These are phyloP conservation scores for Fusarium sp. DNA, from an alignment of 2,329 filamentous ascomycete species.

Conservation along the genomic window DNA sequence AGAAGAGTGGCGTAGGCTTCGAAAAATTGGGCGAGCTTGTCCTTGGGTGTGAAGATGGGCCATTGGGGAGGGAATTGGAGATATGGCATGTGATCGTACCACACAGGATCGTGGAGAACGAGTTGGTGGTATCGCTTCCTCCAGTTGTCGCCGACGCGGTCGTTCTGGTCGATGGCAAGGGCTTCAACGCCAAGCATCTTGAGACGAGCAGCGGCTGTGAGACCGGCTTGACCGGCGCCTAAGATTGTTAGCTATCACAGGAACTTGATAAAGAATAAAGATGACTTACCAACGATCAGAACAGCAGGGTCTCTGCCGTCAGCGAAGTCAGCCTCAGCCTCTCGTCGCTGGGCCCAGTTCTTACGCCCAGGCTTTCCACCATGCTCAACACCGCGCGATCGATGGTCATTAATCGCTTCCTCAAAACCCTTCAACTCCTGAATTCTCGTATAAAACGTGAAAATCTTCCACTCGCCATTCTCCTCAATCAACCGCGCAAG, in stretches of 20 bases:
- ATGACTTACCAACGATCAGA: constrained; percentile 65
- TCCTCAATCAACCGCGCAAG: constrained; percentile 61
- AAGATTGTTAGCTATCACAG: not conserved
- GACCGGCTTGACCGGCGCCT: constrained; percentile 69
- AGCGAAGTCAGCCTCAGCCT: constrained; percentile 56
- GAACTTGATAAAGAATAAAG: accelerated
- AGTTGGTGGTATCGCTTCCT: constrained; percentile 70
- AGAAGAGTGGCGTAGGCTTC: constrained; percentile 70
- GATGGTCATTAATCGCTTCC: constrained; percentile 56
- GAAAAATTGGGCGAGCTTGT: constrained; percentile 75
- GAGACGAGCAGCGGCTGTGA: constrained; percentile 66
- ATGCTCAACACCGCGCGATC: constrained; percentile 66
- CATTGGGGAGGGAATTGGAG: constrained; percentile 70
- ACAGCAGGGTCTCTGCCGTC: constrained; percentile 63
- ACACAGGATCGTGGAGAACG: constrained; percentile 74
- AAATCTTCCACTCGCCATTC: constrained; percentile 66
- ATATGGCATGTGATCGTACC: constrained; percentile 70
- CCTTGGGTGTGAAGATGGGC: constrained; percentile 77
- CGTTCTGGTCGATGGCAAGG: constrained; percentile 67
- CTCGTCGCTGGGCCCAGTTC: constrained; percentile 69
- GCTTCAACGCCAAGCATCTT: constrained; percentile 66
- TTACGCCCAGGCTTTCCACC: constrained; percentile 60
- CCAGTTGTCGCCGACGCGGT: constrained; percentile 71
- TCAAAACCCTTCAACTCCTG: constrained; percentile 63
- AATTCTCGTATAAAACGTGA: constrained; percentile 70